These are phyloP conservation scores for Volvariella surrecta DNA, from an alignment of 1,284 basidiomycete genomes.

Conservation along the genomic window DNA sequence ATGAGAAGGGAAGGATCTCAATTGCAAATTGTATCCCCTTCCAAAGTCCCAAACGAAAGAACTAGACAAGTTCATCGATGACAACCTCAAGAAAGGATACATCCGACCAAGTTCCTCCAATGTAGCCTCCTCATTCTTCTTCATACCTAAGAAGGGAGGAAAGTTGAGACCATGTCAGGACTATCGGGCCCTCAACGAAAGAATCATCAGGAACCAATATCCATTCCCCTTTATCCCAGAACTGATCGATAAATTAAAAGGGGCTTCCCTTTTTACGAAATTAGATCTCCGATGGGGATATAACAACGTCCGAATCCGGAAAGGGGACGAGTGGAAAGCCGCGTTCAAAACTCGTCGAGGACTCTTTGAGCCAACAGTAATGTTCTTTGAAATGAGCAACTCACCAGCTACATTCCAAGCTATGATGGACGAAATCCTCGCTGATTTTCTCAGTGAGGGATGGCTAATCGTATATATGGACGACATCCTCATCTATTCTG, in stretches of 20 bases:
- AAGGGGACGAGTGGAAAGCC: slow-evolving; percentile 28
- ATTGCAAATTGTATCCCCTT: slow-evolving; percentile 1
- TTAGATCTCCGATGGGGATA: slow-evolving; percentile 14
- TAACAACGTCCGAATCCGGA: slow-evolving; percentile 20
- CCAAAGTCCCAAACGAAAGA: slow-evolving; percentile 8
- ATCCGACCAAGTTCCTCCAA: slow-evolving; percentile 21
- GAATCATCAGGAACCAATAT: slow-evolving; percentile 25
- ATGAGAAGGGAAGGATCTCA: slow-evolving; percentile 8
- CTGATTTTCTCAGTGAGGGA: not conserved
- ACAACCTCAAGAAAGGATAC: slow-evolving; percentile 18
- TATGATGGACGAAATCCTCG: slow-evolving; percentile 10
- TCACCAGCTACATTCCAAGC: slow-evolving; percentile 11
- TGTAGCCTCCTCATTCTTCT: slow-evolving; percentile 27
- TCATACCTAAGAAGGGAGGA: slow-evolving; percentile 31
- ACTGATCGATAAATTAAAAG: slow-evolving; percentile 4
- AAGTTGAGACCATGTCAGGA: slow-evolving; percentile 21
- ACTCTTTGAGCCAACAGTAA: slow-evolving; percentile 26
- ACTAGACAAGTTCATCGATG: slow-evolving; percentile 20
- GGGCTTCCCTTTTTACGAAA: slow-evolving; percentile 8
- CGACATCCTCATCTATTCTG: slow-evolving; percentile 12
- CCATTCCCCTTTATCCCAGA: slow-evolving; percentile 25
- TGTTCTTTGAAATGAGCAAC: slow-evolving; percentile 29
- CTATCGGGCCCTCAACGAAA: slow-evolving; percentile 25
- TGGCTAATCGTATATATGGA: slow-evolving; percentile 6
- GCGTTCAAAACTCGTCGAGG: slow-evolving; percentile 24